Conservation (phyloP, 83 land plant genomes). For the Diphasiastrum complanatum region DNA sequence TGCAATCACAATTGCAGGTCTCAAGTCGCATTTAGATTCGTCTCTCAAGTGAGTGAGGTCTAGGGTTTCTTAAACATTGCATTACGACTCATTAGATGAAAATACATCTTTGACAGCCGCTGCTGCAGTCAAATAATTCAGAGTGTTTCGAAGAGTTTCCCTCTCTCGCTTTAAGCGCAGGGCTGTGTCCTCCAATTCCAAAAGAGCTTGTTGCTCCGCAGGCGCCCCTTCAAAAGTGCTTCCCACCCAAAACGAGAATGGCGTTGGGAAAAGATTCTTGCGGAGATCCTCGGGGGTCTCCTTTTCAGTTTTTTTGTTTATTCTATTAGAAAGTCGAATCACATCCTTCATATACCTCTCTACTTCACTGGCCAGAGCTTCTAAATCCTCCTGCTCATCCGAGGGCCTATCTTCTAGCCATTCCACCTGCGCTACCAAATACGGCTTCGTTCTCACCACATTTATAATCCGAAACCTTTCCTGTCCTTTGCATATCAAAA, state of each 20-base stretch:
- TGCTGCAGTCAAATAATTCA: constrained; percentile 85
- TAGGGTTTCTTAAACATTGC: background rate
- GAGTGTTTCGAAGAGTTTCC: constrained; percentile 75
- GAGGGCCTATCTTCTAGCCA: constrained; percentile 91
- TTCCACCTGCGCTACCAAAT: constrained; percentile 71
- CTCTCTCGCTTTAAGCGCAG: constrained; percentile 76
- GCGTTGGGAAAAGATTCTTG: constrained; percentile 76
- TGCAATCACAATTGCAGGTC: too few species aligned
- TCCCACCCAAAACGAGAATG: constrained; percentile 92
- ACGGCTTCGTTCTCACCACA: constrained; percentile 65
- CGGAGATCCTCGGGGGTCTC: constrained; percentile 60
- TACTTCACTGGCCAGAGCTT: constrained; percentile 68
- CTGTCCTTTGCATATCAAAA: constrained; percentile 94
- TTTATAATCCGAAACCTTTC: constrained; percentile 78
- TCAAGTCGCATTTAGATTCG: too few species aligned
- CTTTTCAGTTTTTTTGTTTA: constrained; percentile 72
- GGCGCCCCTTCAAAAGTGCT: constrained; percentile 95
- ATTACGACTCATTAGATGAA: constrained; percentile 40
- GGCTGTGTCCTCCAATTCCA: constrained; percentile 90
- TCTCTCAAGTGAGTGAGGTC: too few species aligned
- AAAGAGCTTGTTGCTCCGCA: constrained; percentile 87
- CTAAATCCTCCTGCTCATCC: constrained; percentile 52
- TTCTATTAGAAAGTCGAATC: constrained; percentile 64
- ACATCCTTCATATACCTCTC: constrained; percentile 90
- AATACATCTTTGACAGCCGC: constrained; percentile 93